Evolutionary conservation across 1,284 basidiomycete genomes (phyloP).

Genomic region (Peniophora sp.): DNA sequence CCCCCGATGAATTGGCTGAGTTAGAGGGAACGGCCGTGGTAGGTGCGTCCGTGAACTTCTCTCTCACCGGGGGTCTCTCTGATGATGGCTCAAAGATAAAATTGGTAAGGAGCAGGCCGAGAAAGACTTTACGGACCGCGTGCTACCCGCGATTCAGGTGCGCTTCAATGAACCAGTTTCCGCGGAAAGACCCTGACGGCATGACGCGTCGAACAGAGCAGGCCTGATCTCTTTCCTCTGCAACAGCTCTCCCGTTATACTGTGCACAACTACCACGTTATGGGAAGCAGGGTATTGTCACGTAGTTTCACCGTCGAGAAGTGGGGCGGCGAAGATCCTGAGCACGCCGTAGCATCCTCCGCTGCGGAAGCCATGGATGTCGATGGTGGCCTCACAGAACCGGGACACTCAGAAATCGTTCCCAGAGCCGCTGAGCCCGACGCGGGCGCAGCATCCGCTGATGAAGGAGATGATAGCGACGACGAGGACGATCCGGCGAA

Average conservation of each 20-base stretch:
- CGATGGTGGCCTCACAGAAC: conserved; percentile 22
- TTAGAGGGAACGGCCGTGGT: conserved; percentile 81
- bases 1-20: conserved; percentile 61
- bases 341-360: conserved; percentile 18
- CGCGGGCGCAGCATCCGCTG: conserved; percentile 13
- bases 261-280: conserved; percentile 76
- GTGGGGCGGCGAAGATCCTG: conserved; percentile 31
- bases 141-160: conserved; percentile 64
- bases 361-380: conserved; percentile 44
- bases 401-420: background rate
- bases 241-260: conserved; percentile 51
- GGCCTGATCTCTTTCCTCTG: conserved; percentile 62
- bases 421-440: conserved; percentile 17
- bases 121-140: conserved; percentile 57
- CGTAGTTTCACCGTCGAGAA: conserved; percentile 78
- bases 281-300: conserved; percentile 91
- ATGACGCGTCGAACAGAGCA: conserved; percentile 35
- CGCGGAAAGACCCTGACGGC: background rate
- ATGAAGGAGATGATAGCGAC: conserved; percentile 37
- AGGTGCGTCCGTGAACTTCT: conserved; percentile 42
- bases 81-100: conserved; percentile 49
- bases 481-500: conserved; percentile 60
- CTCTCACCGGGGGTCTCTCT: conserved; percentile 5
- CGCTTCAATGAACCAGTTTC: conserved; percentile 13
- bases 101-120: conserved; percentile 85